Evolutionary conservation across 1,139 yeast species (phyloP), one percentile per base, ranked within the genome.

Genomic region (Kodamaea plutei): DNA sequence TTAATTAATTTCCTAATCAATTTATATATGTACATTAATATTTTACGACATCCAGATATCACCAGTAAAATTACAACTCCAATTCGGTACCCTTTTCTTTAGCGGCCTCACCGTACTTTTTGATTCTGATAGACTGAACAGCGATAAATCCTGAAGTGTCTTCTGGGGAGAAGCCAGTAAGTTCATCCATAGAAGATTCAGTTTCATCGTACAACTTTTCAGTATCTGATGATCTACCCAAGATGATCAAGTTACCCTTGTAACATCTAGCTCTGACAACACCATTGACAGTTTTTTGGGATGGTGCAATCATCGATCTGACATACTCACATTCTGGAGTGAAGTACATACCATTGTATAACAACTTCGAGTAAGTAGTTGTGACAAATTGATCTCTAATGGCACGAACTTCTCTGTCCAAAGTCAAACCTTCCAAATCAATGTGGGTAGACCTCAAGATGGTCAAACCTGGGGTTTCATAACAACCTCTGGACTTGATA

Each of bases 401-500:
- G 40, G 93, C 89, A 64, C 98, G 84, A 45, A 91, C 97, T 68
- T 91, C 98, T 67, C 96, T 84, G 67, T 91, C 98, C 54, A 91
- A 71, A 27, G 95, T 91, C 54, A 91, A 79, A 53, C 98, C 98
- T 72, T 91, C 98, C 53, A 91, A 72, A 60, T 91, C 98, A 58
- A 91, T 78, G 66, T 91, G 98, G 32, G 97, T 84, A 34, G 78
- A 65, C 77, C 98, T 85, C 66, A 91, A 80, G 45, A 91, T 64
- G 43, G 98, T 89, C 55, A 91, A 79, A 61, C 97, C 98, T 48
- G 98, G 98, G 45, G 97, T 94, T 69, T 91, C 98, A 69, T 91
- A 91, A 73, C 98, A 91, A 38, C 98, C 98, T 74, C 98, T 85
- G 44, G 97, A 89, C 69, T 91, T 91, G 64, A 91, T 84, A 62